A percentile compares a stretch with the other conserved stretches of the same genome.
Conservation (phyloP, 75 land plant genomes). For the Pseudotsuga menziesii region DNA sequence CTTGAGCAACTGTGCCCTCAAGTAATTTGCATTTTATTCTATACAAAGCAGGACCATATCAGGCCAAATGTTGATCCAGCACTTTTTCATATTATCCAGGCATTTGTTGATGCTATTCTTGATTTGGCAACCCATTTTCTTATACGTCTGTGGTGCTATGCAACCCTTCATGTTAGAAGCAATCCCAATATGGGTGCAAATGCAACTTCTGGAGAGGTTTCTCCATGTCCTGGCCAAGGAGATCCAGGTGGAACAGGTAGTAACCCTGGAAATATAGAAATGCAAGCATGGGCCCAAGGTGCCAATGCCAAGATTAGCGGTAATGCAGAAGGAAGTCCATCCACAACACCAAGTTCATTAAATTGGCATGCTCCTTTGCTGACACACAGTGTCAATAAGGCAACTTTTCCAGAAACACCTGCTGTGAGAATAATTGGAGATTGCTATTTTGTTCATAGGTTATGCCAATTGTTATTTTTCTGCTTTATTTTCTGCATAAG, state of each 20-base stretch:
- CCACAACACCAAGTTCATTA: constrained; percentile 48
- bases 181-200: constrained; percentile 57
- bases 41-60: too few species aligned
- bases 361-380: constrained; percentile 55
- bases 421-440: constrained; percentile 98
- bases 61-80: too few species aligned
- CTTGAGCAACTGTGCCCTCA: constrained; percentile 97
- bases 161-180: constrained; percentile 92
- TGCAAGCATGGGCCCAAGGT: constrained; percentile 99
- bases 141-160: constrained; percentile 93
- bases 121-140: constrained; percentile 99
- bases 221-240: constrained; percentile 67
- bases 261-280: constrained; percentile 75
- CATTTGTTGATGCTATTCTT: constrained; percentile 91
- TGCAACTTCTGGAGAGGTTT: constrained; percentile 54
- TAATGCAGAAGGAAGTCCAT: constrained; percentile 58
- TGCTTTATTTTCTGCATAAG: constrained; percentile 84
- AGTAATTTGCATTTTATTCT: constrained; percentile 91
- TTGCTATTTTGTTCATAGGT: constrained; percentile 94
- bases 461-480: constrained; percentile 92
- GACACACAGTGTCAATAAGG: constrained; percentile 84
- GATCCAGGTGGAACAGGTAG: constrained; percentile 47
- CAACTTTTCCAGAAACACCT: constrained; percentile 98
- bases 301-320: constrained; percentile 96
- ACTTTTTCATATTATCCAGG: too few species aligned